phyloP scores from a whole-genome alignment of 1,284 basidiomycete species.

The Rhodofomes roseus region DNA sequence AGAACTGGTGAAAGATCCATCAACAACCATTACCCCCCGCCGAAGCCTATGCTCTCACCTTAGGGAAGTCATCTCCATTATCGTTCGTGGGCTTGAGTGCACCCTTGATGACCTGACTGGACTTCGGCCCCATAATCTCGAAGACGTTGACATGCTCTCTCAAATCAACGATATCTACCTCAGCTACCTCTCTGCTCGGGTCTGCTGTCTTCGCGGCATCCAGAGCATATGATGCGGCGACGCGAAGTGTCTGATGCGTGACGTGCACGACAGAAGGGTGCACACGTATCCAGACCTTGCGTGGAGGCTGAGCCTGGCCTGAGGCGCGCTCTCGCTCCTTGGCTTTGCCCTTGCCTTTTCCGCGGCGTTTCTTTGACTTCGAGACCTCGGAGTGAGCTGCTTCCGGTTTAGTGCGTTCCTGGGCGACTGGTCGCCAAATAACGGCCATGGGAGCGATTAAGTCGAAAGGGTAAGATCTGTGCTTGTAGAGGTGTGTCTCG shows the following conservation, averaged over 20 bases:
- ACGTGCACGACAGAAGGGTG: conserved; percentile 72
- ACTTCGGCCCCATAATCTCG: conserved; percentile 83
- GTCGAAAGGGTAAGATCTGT: conserved; percentile 61
- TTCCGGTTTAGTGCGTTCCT: neutral
- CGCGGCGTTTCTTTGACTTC: conserved; percentile 7
- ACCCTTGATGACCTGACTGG: conserved; percentile 75
- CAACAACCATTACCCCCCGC: neutral
- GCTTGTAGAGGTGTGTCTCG: conserved; percentile 63
- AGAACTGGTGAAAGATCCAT: conserved; percentile 48
- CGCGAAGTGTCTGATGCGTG: conserved; percentile 48
- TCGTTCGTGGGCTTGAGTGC: conserved; percentile 56
- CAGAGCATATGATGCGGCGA: conserved; percentile 47
- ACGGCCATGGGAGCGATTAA: conserved; percentile 71
- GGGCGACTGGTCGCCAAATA: conserved; percentile 57
- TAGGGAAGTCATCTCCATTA: conserved; percentile 56
- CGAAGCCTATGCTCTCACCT: conserved; percentile 37
- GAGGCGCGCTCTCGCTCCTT: conserved; percentile 19
- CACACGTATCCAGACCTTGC: conserved; percentile 69
- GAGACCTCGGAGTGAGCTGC: neutral
- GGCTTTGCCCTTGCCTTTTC: conserved; percentile 18
- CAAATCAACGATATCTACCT: conserved; percentile 67
- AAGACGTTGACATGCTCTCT: conserved; percentile 73
- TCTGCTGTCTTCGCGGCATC: conserved; percentile 35
- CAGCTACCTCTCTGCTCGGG: conserved; percentile 28
- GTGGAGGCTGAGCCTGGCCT: conserved; percentile 12